phyloP scores from a whole-genome alignment of 2,329 filamentous ascomycete species.

The Colletotrichum somersetense region DNA sequence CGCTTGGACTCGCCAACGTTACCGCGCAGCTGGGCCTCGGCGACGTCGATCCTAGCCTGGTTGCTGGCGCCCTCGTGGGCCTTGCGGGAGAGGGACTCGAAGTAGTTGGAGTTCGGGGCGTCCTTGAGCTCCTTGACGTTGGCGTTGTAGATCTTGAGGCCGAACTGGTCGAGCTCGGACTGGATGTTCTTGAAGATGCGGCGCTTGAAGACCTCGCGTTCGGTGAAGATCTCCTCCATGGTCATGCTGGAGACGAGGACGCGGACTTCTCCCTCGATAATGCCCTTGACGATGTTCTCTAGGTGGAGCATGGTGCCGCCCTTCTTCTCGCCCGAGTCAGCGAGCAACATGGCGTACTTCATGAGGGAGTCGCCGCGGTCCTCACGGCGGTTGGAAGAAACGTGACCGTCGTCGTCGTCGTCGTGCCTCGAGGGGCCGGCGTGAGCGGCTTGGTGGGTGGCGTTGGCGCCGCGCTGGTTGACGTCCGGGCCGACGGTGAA shows the following conservation, averaged over 20 bases:
- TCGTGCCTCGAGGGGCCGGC: conserved; percentile 38
- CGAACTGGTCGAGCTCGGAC: conserved; percentile 83
- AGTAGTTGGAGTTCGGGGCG: conserved; percentile 84
- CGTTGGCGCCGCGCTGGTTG: conserved; percentile 66
- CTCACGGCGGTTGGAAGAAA: conserved; percentile 53
- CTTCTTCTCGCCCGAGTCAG: conserved; percentile 71
- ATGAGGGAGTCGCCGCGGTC: conserved; percentile 74
- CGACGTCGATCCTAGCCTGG: conserved; percentile 78
- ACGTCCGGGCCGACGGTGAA: conserved; percentile 89
- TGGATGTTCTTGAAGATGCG: conserved; percentile 83
- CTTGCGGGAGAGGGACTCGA: conserved; percentile 83
- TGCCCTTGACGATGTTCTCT: conserved; percentile 87
- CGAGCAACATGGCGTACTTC: conserved; percentile 86
- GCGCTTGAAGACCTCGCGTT: conserved; percentile 81
- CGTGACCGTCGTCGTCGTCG: conserved; percentile 39
- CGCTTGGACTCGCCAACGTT: conserved; percentile 84
- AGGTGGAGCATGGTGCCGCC: conserved; percentile 69
- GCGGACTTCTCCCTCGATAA: conserved; percentile 89
- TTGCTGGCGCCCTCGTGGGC: conserved; percentile 88
- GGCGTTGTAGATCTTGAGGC: conserved; percentile 77
- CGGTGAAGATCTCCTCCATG: conserved; percentile 91
- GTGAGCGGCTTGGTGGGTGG: conserved; percentile 42
- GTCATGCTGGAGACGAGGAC: conserved; percentile 89
- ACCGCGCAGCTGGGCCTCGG: conserved; percentile 73
- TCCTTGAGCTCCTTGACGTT: conserved; percentile 92